These are phyloP conservation scores for Chalciporus piperatus DNA, from an alignment of 768 basidiomycete genomes.

Conservation along the genomic window DNA sequence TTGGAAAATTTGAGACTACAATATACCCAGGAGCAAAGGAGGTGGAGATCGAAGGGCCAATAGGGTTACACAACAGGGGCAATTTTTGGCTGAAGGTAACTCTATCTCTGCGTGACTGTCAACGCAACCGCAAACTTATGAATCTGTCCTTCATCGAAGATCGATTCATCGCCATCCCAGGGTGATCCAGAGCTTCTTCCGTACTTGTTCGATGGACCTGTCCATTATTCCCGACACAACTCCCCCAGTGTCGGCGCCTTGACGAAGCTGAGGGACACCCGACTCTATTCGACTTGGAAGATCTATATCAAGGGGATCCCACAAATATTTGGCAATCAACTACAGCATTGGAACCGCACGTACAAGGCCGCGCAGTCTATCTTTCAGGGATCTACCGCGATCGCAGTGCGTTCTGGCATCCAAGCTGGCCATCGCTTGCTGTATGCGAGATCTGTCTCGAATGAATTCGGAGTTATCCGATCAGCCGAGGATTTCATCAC, in stretches of 20 bases:
- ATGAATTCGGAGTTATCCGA: conserved; percentile 60
- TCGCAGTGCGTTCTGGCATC: conserved; percentile 66
- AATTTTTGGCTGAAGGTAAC: conserved; percentile 68
- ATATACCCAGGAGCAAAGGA: conserved; percentile 61
- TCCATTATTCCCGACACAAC: conserved; percentile 67
- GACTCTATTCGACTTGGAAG: conserved; percentile 81
- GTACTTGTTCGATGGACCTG: conserved; percentile 72
- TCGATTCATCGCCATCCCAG: conserved; percentile 51
- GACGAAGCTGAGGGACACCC: conserved; percentile 56
- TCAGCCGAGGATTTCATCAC: conserved; percentile 43
- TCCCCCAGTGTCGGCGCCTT: conserved; percentile 68
- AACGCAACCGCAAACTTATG: conserved; percentile 6
- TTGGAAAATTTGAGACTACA: conserved; percentile 59
- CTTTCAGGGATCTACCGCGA: conserved; percentile 56
- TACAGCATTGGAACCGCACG: conserved; percentile 64
- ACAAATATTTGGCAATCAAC: conserved; percentile 53
- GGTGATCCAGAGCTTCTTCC: conserved; percentile 39
- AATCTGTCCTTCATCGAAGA: conserved; percentile 35
- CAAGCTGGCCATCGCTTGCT: conserved; percentile 72
- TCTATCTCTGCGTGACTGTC: conserved; percentile 8
- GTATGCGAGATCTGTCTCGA: conserved; percentile 63
- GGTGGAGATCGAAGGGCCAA: conserved; percentile 53
- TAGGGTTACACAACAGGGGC: conserved; percentile 50
- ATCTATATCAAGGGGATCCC: conserved; percentile 59
- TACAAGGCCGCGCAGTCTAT: conserved; percentile 74